A percentile compares a stretch with the other conserved stretches of the same genome.
phyloP scores from a whole-genome alignment of 305 asterid species.

The Rubia occidens region DNA sequence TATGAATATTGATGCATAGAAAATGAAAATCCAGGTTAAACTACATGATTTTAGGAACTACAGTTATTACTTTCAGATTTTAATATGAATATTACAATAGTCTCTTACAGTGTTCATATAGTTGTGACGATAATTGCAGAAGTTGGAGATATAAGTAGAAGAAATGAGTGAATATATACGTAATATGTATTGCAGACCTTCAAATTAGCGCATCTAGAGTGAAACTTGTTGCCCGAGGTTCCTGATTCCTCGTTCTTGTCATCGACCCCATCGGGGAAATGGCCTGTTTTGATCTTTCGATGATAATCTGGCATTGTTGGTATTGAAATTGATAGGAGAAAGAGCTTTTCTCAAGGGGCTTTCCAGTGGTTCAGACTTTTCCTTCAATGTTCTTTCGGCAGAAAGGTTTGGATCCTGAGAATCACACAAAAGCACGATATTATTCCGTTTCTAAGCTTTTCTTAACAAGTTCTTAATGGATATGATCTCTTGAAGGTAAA shows the following conservation, averaged over 20 bases:
- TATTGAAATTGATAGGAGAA: slow-evolving; percentile 56
- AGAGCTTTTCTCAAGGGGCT: slow-evolving; percentile 42
- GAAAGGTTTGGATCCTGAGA: slow-evolving; percentile 33
- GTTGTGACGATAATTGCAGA: slow-evolving; percentile 12
- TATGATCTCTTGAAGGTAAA: neutral
- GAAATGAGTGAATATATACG: neutral
- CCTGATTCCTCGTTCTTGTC: slow-evolving; percentile 26
- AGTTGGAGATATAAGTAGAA: neutral
- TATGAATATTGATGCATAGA: too few relatives aligned
- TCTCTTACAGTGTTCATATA: too few relatives aligned
- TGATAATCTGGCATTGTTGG: slow-evolving; percentile 10
- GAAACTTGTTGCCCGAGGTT: slow-evolving; percentile 60
- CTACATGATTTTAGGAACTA: too few relatives aligned
- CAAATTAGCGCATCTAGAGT: slow-evolving; percentile 47
- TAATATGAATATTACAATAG: too few relatives aligned
- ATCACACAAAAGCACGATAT: neutral
- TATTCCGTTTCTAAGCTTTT: neutral
- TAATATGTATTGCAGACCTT: slow-evolving; percentile 37
- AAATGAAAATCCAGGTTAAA: too few relatives aligned
- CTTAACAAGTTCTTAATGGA: neutral
- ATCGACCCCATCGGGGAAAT: slow-evolving; percentile 19
- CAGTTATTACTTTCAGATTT: too few relatives aligned
- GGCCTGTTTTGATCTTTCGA: slow-evolving; percentile 16
- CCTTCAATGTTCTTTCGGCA: slow-evolving; percentile 23
- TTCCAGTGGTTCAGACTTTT: slow-evolving; percentile 21